Evolutionary conservation across 176 grass and related monocot species (phyloP).

Genomic region (Hyparrhenia diplandra): DNA sequence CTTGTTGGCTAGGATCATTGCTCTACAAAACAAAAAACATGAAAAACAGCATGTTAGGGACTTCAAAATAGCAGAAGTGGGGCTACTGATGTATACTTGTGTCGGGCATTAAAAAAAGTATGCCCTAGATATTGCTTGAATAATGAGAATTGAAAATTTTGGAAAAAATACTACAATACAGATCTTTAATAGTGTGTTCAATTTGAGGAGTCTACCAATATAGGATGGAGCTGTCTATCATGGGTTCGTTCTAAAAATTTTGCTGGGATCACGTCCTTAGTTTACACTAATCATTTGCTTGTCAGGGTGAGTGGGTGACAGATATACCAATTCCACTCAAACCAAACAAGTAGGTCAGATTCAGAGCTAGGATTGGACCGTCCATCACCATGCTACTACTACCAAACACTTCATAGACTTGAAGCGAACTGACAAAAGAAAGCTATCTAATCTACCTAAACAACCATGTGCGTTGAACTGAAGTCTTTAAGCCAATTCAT

Average conservation of each 20-base stretch:
- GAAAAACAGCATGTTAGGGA: constrained; percentile 8
- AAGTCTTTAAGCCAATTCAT: background rate
- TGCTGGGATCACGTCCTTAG: background rate
- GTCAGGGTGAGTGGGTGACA: background rate
- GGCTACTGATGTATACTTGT: background rate
- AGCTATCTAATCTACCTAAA: background rate
- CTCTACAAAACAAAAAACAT: constrained; percentile 50
- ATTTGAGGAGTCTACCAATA: background rate
- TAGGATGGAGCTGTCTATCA: background rate
- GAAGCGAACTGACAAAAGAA: background rate
- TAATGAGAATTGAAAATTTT: background rate
- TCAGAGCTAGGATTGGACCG: background rate
- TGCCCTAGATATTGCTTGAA: background rate
- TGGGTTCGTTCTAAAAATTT: background rate
- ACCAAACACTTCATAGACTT: background rate
- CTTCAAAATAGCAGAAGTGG: background rate
- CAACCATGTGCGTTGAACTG: constrained; percentile 5
- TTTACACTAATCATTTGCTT: background rate
- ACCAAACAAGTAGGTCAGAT: background rate
- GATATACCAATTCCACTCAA: background rate
- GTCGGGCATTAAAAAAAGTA: background rate
- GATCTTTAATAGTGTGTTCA: background rate
- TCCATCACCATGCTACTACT: background rate
- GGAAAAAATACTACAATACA: background rate
- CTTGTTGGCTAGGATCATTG: constrained; percentile 93